These are phyloP conservation scores for Cystoisospora suis DNA, from an alignment of 169 alveolate species.

Conservation along the genomic window DNA sequence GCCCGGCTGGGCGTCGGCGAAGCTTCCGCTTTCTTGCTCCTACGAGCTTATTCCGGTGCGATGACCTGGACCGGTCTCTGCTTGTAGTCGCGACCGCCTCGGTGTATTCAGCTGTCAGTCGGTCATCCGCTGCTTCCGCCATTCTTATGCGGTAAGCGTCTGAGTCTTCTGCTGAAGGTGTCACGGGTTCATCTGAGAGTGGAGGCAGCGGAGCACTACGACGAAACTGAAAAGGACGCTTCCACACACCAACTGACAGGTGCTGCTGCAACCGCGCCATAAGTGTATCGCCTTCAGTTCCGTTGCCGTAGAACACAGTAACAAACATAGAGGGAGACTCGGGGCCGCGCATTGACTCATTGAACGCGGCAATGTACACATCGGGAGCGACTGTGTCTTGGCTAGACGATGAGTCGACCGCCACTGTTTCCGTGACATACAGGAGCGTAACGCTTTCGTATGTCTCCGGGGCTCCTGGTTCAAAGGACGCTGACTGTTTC, in stretches of 20 bases:
- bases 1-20: background rate
- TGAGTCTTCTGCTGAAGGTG: background rate
- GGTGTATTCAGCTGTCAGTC: background rate
- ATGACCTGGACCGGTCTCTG: background rate
- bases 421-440: constrained; percentile 22
- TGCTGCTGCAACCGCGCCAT: background rate
- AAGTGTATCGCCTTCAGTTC: background rate
- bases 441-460: background rate
- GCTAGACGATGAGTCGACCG: background rate
- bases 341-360: background rate
- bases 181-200: background rate
- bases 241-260: background rate
- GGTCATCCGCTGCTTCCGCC: background rate
- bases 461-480: too few species aligned
- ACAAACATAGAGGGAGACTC: background rate
- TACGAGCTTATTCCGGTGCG: background rate
- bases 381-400: background rate
- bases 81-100: background rate
- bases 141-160: background rate
- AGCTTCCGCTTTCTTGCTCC: background rate
- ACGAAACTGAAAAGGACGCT: background rate
- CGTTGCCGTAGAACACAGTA: constrained; percentile 12
- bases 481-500: too few species aligned
- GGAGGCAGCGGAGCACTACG: background rate
- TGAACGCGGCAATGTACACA: background rate